phyloP scores from a whole-genome alignment of 2,329 filamentous ascomycete species.

The Fusarium domesticum region DNA sequence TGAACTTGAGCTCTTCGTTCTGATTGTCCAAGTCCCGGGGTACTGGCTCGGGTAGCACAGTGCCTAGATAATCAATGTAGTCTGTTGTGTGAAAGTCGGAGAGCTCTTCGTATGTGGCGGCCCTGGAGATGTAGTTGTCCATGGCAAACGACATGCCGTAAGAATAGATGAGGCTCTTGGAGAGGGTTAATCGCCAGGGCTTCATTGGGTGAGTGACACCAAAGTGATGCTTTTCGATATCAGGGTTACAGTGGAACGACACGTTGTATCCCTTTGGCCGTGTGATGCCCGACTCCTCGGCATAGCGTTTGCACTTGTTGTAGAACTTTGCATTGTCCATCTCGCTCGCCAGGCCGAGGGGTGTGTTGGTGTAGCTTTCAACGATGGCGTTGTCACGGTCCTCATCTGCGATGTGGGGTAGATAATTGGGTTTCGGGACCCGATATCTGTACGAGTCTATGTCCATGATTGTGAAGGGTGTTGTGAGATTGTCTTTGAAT shows the following conservation, averaged over 20 bases:
- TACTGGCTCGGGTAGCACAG: conserved; percentile 62
- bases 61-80: conserved; percentile 85
- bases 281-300: conserved; percentile 65
- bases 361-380: conserved; percentile 47
- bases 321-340: conserved; percentile 56
- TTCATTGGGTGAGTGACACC: conserved; percentile 98
- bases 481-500: conserved; percentile 1
- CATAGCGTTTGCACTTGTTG: conserved; percentile 55
- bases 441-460: conserved; percentile 50
- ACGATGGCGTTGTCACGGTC: conserved; percentile 52
- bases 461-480: conserved; percentile 30
- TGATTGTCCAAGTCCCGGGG: conserved; percentile 64
- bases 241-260: conserved; percentile 92
- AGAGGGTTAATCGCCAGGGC: conserved; percentile 92
- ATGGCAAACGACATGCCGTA: conserved; percentile 97
- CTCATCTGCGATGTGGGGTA: conserved; percentile 52
- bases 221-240: conserved; percentile 96
- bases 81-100: conserved; percentile 82
- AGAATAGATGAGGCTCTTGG: conserved; percentile 89
- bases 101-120: conserved; percentile 84
- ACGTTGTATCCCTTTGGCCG: conserved; percentile 84
- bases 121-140: conserved; percentile 85
- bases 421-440: conserved; percentile 58
- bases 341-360: conserved; percentile 50
- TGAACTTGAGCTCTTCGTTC: conserved; percentile 69